Evolutionary conservation across 75 land plant species (phyloP), one percentile per base, ranked within the genome.

Genomic region (Cryptomeria japonica): DNA sequence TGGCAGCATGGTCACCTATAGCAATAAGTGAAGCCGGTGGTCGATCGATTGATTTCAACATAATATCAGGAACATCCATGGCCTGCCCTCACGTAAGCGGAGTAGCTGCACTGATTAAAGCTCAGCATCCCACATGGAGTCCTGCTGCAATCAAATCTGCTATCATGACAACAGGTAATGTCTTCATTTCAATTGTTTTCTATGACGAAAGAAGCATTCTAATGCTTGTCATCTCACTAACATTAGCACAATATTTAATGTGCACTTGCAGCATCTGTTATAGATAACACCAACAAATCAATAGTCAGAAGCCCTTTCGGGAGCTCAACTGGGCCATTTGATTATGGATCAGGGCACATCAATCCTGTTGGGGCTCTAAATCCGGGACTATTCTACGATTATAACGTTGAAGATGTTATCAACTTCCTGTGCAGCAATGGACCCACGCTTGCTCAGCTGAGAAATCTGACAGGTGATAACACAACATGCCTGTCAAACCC

Each of bases 11-110:
- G 91, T 87, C 92, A 55, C 92, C 92, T 38, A 39, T 86, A 51
- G 46, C 61, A 38, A 19, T 64, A 61, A 58, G 79, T 31, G 83
- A 80, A 13, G 83, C 83, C 9, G 83, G n/a, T 42, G 44, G 44
- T 36, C 83, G 83, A 38, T 18, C 44, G 3, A 77, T 90, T 18
- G 61, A 78, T 44, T 92, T 82, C 89, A 90, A 90, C 77, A 89
- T 91, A 28, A 56, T 86, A 12, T 95, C 98, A 0, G 96, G 98
- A 15, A 96, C 98, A 0, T 96, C 98, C 19, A 95, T 96, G 98
- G 83, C 99, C 0, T 90, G 93, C 87, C 99, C 97, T 2, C 97
- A 96, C 41, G 88, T 95, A 13, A 73, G 93, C 46, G 96, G 91
- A 5, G 88, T 89, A 15, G 96, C 93, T 4, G 92, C 92, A 18